Conservation (phyloP, 345 rosid genomes). For the Eucalyptus virginea region DNA sequence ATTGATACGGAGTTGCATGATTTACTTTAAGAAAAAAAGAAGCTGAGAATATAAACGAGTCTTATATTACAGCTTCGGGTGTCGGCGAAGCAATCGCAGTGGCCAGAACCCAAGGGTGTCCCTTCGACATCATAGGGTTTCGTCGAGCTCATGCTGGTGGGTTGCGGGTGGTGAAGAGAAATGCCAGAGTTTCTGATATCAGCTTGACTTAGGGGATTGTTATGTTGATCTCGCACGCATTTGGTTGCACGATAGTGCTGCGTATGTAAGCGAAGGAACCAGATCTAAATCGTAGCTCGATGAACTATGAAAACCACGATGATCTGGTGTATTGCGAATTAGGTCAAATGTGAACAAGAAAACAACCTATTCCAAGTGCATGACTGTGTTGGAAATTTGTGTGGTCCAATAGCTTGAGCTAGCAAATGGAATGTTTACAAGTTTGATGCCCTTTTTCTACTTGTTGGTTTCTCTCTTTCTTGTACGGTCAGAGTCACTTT, state of each 20-base stretch:
- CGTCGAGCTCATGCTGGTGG: neutral
- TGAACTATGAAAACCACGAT: neutral
- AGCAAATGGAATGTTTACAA: neutral
- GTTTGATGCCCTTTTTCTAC: neutral
- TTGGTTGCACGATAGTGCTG: neutral
- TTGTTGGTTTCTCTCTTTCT: neutral
- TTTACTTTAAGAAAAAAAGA: neutral
- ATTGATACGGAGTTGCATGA: neutral
- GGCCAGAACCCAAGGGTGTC: conserved; percentile 16
- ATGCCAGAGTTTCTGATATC: neutral
- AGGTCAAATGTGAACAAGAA: neutral
- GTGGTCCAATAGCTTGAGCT: neutral
- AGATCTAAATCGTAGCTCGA: neutral
- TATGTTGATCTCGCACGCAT: neutral
- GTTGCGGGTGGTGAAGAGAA: neutral
- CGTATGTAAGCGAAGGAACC: neutral
- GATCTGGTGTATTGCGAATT: neutral
- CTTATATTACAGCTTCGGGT: conserved; percentile 9
- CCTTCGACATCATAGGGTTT: neutral
- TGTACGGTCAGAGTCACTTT: neutral
- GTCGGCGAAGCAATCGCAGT: conserved; percentile 17
- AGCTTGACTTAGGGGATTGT: neutral
- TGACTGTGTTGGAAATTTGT: neutral
- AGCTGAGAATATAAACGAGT: neutral
- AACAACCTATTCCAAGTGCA: neutral